These are phyloP conservation scores for Juglanconis oblonga DNA, from an alignment of 2,329 filamentous ascomycete genomes.

Conservation along the genomic window DNA sequence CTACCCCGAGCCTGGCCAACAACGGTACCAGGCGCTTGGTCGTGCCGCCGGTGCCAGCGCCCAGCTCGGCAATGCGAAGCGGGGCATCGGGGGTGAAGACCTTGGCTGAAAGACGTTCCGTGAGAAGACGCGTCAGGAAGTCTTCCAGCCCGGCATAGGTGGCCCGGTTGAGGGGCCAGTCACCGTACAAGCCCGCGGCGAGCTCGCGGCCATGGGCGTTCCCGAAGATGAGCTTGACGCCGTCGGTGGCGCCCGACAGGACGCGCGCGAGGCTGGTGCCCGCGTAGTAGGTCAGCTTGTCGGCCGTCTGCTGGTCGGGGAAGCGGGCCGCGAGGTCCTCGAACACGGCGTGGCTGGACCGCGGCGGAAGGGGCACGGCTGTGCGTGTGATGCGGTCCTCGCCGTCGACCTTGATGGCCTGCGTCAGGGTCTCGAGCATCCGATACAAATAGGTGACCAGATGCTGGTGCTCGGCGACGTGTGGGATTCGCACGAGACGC, in stretches of 20 bases:
- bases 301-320: conserved; percentile 27
- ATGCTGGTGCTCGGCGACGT: conserved; percentile 26
- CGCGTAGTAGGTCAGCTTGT: conserved; percentile 18
- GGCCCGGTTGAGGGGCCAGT: conserved; percentile 4
- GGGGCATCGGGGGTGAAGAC: conserved; percentile 18
- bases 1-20: conserved; percentile 25
- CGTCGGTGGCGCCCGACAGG: conserved; percentile 16
- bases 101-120: not conserved
- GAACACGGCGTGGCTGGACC: conserved; percentile 24
- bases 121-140: not conserved
- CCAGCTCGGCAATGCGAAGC: conserved; percentile 1
- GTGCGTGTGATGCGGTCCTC: conserved; percentile 26
- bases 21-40: conserved; percentile 19
- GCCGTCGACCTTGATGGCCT: conserved; percentile 26
- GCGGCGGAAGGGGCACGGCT: conserved; percentile 20
- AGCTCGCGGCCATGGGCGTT: conserved; percentile 2
- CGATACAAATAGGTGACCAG: conserved; percentile 32
- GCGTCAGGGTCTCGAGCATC: conserved; percentile 30
- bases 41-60: not conserved
- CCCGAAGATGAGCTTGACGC: conserved; percentile 21
- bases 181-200: not conserved
- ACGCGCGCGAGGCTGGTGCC: conserved; percentile 18
- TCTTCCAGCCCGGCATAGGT: not conserved
- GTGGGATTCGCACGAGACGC: conserved; percentile 23
- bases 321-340: conserved; percentile 25